Conservation (phyloP, 495 filamentous ascomycete genomes). For the Durotheca rogersii region DNA sequence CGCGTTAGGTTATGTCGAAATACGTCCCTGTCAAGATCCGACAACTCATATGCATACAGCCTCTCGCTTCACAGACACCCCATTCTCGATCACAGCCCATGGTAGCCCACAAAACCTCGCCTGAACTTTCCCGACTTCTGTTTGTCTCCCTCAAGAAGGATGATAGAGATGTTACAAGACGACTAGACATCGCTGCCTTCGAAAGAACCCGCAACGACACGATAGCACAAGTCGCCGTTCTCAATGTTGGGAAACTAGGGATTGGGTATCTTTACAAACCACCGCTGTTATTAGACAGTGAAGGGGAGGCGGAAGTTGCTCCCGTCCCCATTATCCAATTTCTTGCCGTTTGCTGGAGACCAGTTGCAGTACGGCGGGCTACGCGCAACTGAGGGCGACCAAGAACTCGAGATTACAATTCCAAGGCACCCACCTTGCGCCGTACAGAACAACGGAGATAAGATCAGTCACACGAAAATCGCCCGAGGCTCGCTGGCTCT, state of each 20-base stretch:
- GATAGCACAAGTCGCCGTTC: constrained; percentile 21
- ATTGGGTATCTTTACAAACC: constrained; percentile 1
- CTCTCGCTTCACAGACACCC: constrained; percentile 16
- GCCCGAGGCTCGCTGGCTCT: neutral
- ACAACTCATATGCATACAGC: neutral
- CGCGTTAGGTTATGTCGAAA: constrained; percentile 16
- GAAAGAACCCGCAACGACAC: constrained; percentile 1
- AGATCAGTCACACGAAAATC: neutral
- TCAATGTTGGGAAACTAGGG: constrained; percentile 19
- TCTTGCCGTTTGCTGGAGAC: constrained; percentile 1
- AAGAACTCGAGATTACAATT: constrained; percentile 6
- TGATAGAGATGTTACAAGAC: constrained; percentile 38
- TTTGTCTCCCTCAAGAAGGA: too few species aligned
- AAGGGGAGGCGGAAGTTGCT: neutral
- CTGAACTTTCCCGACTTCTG: neutral
- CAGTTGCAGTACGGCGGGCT: constrained; percentile 5
- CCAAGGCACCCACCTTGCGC: constrained; percentile 1
- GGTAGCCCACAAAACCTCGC: constrained; percentile 1
- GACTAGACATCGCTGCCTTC: constrained; percentile 14
- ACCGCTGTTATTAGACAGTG: constrained; percentile 33
- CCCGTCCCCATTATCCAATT: constrained; percentile 5
- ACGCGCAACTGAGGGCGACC: neutral
- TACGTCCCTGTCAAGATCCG: constrained; percentile 6
- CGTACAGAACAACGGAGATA: constrained; percentile 3
- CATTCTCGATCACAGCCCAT: neutral